Conservation (phyloP, 2,329 filamentous ascomycete species). For the Sphaceloma murrayae region DNA sequence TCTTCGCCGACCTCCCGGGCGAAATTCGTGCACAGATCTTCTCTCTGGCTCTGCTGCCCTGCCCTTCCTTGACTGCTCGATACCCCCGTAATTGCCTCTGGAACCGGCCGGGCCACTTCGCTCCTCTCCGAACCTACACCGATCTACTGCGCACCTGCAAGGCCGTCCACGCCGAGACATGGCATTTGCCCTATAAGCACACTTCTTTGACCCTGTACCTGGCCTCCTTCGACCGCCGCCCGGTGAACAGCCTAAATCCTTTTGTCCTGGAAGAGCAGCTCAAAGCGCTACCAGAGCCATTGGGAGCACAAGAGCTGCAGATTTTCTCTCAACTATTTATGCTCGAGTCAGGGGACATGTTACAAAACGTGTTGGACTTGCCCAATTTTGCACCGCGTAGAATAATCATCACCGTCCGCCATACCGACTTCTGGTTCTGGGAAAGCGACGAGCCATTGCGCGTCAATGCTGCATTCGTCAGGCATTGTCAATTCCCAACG, state of each 20-base stretch:
- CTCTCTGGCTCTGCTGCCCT: constrained; percentile 27
- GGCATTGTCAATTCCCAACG: constrained; percentile 11
- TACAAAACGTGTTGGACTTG: constrained; percentile 20
- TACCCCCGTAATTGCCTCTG: constrained; percentile 25
- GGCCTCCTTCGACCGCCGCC: constrained; percentile 6
- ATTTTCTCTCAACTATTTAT: constrained; percentile 17
- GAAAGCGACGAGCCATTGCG: constrained; percentile 25
- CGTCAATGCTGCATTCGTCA: constrained; percentile 24
- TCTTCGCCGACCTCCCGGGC: not conserved
- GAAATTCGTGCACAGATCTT: constrained; percentile 32
- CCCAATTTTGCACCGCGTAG: constrained; percentile 20
- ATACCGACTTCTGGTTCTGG: constrained; percentile 33
- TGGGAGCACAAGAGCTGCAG: constrained; percentile 13
- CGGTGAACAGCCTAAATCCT: constrained; percentile 4
- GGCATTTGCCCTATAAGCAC: constrained; percentile 15
- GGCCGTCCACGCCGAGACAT: constrained; percentile 29
- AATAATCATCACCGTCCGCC: constrained; percentile 29
- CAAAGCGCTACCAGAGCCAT: constrained; percentile 1
- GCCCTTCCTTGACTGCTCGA: constrained; percentile 21
- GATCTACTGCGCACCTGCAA: constrained; percentile 30
- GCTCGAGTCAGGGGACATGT: constrained; percentile 12
- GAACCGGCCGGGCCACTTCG: constrained; percentile 29
- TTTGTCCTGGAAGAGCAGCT: constrained; percentile 11
- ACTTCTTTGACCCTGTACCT: constrained; percentile 17
- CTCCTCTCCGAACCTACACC: constrained; percentile 22